Evolutionary conservation across 2,329 filamentous ascomycete species (phyloP).

Genomic region (Hansfordia pulvinata): DNA sequence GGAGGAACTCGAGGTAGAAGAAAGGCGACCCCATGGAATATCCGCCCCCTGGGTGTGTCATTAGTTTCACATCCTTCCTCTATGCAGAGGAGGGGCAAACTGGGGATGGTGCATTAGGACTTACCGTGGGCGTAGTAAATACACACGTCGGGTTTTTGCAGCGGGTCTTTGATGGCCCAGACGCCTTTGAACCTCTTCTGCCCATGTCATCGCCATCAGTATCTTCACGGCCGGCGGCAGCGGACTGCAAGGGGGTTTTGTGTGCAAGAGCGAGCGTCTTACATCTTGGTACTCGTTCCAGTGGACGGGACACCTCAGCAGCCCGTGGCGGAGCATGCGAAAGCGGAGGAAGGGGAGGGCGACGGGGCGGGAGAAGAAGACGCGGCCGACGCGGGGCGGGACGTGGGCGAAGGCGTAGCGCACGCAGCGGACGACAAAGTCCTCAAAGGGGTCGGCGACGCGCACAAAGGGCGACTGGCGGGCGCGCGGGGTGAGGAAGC

Average conservation of each 20-base stretch:
- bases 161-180: conserved; percentile 52
- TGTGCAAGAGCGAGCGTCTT: neutral
- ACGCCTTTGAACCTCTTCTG: conserved; percentile 45
- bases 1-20: conserved; percentile 76
- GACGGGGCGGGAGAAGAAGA: conserved; percentile 67
- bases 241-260: too few species aligned
- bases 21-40: conserved; percentile 72
- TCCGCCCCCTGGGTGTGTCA: conserved; percentile 46
- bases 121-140: conserved; percentile 70
- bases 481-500: conserved; percentile 29
- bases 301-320: conserved; percentile 43
- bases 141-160: conserved; percentile 56
- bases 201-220: conserved; percentile 2
- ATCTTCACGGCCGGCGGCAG: too few species aligned
- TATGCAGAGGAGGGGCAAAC: too few species aligned
- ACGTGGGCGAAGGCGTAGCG: conserved; percentile 65
- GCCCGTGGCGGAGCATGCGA: conserved; percentile 62
- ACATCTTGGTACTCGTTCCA: conserved; percentile 41
- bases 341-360: conserved; percentile 62
- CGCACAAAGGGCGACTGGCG: conserved; percentile 50
- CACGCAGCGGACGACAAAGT: conserved; percentile 64
- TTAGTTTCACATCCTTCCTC: conserved; percentile 7
- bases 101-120: conserved; percentile 10
- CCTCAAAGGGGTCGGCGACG: conserved; percentile 60
- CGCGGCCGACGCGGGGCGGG: conserved; percentile 51